Percentiles rank a stretch among this genome's conserved stretches.
Conservation (phyloP, 495 filamentous ascomycete genomes). For the Beverwykella pulmonaria region DNA sequence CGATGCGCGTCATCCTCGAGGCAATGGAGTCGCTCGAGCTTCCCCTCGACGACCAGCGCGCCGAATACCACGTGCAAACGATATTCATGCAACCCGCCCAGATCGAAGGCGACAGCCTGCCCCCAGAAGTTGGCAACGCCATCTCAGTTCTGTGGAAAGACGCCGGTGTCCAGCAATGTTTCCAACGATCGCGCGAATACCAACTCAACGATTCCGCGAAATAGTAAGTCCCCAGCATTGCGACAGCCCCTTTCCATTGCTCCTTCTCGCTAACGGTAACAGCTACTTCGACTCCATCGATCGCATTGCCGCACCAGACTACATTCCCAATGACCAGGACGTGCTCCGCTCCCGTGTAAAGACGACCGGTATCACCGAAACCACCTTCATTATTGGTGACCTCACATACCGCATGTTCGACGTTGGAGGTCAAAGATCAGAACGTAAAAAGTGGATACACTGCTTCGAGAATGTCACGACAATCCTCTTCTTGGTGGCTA, state of each 20-base stretch:
- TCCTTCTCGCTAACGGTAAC: conserved; percentile 21
- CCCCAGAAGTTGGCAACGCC: conserved; percentile 75
- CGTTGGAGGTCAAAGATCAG: conserved; percentile 93
- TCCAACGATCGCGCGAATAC: conserved; percentile 91
- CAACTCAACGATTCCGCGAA: conserved; percentile 91
- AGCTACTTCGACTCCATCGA: conserved; percentile 94
- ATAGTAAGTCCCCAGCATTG: conserved; percentile 66
- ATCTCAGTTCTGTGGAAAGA: conserved; percentile 87
- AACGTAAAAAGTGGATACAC: conserved; percentile 99
- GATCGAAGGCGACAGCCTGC: conserved; percentile 48
- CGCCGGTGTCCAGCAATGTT: conserved; percentile 77
- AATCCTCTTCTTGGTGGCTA: conserved; percentile 90
- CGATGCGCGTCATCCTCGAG: conserved; percentile 71
- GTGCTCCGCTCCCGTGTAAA: conserved; percentile 88
- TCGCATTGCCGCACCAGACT: conserved; percentile 81
- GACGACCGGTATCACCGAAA: conserved; percentile 97
- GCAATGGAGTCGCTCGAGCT: conserved; percentile 81
- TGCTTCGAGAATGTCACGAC: conserved; percentile 97
- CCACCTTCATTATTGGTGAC: conserved; percentile 89
- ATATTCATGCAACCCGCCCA: conserved; percentile 45
- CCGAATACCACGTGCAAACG: conserved; percentile 73
- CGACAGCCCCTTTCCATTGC: not conserved
- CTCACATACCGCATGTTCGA: conserved; percentile 99
- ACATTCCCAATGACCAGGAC: conserved; percentile 95
- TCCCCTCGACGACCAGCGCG: conserved; percentile 71